Evolutionary conservation across 768 basidiomycete species (phyloP), one percentile per base, ranked within the genome.

Genomic region (Tricholoma matsutake): DNA sequence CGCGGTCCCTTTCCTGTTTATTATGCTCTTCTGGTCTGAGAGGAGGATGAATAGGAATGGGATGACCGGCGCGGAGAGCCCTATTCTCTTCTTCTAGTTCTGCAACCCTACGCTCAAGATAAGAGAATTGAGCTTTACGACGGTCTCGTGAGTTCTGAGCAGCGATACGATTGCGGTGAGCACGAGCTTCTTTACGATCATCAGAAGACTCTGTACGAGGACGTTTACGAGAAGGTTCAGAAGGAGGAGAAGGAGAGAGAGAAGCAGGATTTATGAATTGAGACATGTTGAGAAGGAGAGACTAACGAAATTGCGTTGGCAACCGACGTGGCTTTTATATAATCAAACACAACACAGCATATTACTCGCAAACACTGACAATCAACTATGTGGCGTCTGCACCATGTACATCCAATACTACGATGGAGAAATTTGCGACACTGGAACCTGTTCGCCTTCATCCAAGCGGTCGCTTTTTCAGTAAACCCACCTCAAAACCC

Each of bases 121-220:
- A 80, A 1, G 77, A 58, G 70, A 89, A 93, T 64, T 96, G 92
- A 14, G 87, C 88, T 74, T 96, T 96, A 59, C 93, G 84, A 66
- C 91, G 84, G 77, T 96, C 94, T 49, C 94, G 87, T 10, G 91
- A 92, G 77, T 94, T 91, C 79, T 96, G 94, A 5, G 94, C 94
- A 1, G 94, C 94, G 72, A 96, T 92, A 55, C 94, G 85, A 75
- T 96, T 96, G 59, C 94, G 87, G 76, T 94, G 92, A 14, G 91
- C 93, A 64, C 94, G 83, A 53, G 91, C 92, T 72, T 94, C 92
- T 67, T 86, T 91, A 73, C 91, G 89, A 68, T 93, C 91, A 63
- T 93, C 92, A 0, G 88, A 78, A 6, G 84, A 78, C 9, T 83
- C 82, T 7, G 87, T 81, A 67, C 92, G 87, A 34, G 84, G 72